Percentiles rank a stretch among this genome's conserved stretches.
Conservation (phyloP, 1,139 yeast genomes). For the Hemisphaericaspora lyxosophila region DNA sequence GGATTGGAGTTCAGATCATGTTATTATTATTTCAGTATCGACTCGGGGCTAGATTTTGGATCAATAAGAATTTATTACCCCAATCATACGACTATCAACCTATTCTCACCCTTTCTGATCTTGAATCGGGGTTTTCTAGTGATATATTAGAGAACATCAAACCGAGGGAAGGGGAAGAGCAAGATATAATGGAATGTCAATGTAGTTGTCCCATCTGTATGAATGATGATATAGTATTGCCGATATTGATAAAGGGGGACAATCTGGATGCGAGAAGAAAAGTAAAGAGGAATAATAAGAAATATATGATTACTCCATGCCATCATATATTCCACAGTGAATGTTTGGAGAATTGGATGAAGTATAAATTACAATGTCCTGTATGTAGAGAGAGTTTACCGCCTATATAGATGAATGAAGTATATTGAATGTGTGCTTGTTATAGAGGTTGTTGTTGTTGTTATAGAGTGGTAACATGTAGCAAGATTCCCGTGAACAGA, state of each 20-base stretch:
- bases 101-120: conserved; percentile 54
- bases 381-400: conserved; percentile 87
- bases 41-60: conserved; percentile 80
- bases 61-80: conserved; percentile 73
- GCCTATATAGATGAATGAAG: conserved; percentile 42
- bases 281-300: conserved; percentile 30
- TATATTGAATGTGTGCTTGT: no score
- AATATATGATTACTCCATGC: conserved; percentile 91
- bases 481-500: no score
- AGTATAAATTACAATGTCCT: conserved; percentile 88
- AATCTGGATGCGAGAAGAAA: conserved; percentile 15
- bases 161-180: conserved; percentile 23
- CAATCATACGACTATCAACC: conserved; percentile 83
- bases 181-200: conserved; percentile 29
- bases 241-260: conserved; percentile 35
- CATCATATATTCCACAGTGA: conserved; percentile 84
- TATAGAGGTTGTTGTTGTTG: no score
- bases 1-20: conserved; percentile 58
- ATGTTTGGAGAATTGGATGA: conserved; percentile 92
- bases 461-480: no score
- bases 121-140: conserved; percentile 56
- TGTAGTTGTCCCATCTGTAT: conserved; percentile 88
- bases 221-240: conserved; percentile 66
- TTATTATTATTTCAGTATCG: conserved; percentile 60
- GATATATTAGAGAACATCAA: conserved; percentile 33